phyloP scores from a whole-genome alignment of 1,284 basidiomycete species.

The Trametes polyzona region DNA sequence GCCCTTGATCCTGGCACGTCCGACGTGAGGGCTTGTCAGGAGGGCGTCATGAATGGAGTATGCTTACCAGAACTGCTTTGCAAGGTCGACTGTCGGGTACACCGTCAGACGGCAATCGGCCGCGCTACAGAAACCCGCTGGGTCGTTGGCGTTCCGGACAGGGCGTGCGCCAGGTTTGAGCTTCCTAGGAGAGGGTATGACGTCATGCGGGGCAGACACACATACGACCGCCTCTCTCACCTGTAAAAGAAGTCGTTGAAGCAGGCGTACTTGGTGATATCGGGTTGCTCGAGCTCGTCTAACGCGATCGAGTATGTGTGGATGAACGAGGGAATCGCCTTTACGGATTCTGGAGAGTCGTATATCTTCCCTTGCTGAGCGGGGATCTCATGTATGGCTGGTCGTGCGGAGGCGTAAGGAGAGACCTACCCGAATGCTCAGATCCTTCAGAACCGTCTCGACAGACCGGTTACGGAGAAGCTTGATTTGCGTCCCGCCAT shows the following conservation, averaged over 20 bases:
- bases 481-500: conserved; percentile 56
- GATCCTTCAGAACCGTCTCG: conserved; percentile 62
- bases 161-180: conserved; percentile 70
- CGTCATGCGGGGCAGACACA: background rate
- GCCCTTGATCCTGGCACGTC: conserved; percentile 70
- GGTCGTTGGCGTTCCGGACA: conserved; percentile 60
- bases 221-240: conserved; percentile 28
- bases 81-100: conserved; percentile 61
- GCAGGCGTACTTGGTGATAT: conserved; percentile 62
- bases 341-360: conserved; percentile 54
- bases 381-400: background rate
- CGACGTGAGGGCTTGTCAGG: background rate
- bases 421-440: conserved; percentile 61
- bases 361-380: conserved; percentile 57
- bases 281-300: conserved; percentile 68
- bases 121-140: conserved; percentile 59
- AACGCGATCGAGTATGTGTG: conserved; percentile 68
- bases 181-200: conserved; percentile 44
- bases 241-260: conserved; percentile 87
- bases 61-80: conserved; percentile 65
- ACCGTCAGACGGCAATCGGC: conserved; percentile 81
- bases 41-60: background rate
- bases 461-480: conserved; percentile 59
- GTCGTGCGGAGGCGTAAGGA: background rate
- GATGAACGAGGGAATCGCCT: conserved; percentile 75